These are phyloP conservation scores for Skeletonema marinoi DNA, from an alignment of 108 stramenopile genomes.

Conservation along the genomic window DNA sequence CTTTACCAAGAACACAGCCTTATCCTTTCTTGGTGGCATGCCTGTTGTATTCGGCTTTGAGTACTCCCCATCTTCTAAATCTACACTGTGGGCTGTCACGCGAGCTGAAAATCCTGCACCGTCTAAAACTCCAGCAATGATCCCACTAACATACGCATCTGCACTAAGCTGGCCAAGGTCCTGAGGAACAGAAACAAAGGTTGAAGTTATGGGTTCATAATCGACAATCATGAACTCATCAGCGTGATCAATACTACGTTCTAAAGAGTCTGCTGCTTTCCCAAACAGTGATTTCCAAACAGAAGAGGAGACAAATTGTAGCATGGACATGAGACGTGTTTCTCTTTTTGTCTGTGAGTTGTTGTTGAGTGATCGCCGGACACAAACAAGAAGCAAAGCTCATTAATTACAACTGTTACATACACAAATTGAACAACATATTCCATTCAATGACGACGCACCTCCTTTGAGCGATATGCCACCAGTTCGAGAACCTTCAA, in stretches of 20 bases:
- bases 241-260: conserved; percentile 92
- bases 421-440: neutral
- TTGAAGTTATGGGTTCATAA: conserved; percentile 87
- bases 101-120: conserved; percentile 86
- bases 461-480: conserved; percentile 80
- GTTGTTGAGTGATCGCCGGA: neutral
- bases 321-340: conserved; percentile 80
- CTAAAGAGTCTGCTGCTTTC: conserved; percentile 93
- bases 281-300: conserved; percentile 95
- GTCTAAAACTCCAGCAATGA: conserved; percentile 85
- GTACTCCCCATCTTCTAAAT: conserved; percentile 71
- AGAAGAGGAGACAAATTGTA: conserved; percentile 93
- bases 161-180: conserved; percentile 89
- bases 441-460: conserved; percentile 30
- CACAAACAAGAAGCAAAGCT: neutral
- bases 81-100: conserved; percentile 84
- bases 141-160: conserved; percentile 93
- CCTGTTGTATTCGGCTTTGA: conserved; percentile 17
- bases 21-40: conserved; percentile 79
- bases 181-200: conserved; percentile 81
- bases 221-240: conserved; percentile 97
- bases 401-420: conserved; percentile 1
- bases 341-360: conserved; percentile 69
- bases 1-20: conserved; percentile 93
- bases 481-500: conserved; percentile 90